Base-by-base conservation (phyloP, 2,329 filamentous ascomycete genomes). In the Aureobasidium sp. region DNA sequence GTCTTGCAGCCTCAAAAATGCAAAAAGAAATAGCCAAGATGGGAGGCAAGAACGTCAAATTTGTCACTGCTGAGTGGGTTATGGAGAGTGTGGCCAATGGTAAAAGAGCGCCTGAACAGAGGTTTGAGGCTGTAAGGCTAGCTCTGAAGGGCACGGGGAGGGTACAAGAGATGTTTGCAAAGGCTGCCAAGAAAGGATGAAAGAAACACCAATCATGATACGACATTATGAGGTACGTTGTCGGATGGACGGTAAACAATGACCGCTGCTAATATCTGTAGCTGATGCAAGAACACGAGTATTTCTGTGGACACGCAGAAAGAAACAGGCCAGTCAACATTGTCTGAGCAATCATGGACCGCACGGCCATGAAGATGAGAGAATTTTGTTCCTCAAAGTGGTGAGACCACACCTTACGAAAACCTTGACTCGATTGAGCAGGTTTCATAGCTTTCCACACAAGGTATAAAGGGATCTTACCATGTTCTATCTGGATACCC, bases 41-140 rank as follows among this genome's bases (percentile, higher is more conserved):
- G 4, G 80, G 87, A 26, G 89, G 89, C 12, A 85, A 84, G 65
- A 84, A 83, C 29, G 80, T 96, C 57, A 92, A 87, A 76, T 93
- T 88, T 73, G 88, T 97, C 60, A 84, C 82, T 57, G 89, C 87
- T 29, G 88, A 95, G 68, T 97, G 91, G 90, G 84, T 90, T 6
- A 75, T 96, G n/a, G 89, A 95, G 71, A 92, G 90, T 72, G 80
- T 96, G 67, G 89, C 87, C 67, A 85, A 82, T 1, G 88, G 87
- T 3, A 90, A 84, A 71, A 80, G 91, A 61, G 78, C 95, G 46
- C 80, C 88, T 0, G 92, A 97, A 75, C 82, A 86, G 32, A 79
- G 83, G 59, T 96, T 92, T 71, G 80, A 84, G 37, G 82, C 79
- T 47, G 72, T 89, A 66, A 85, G 83, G 67, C 73, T 89, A 56